Percentiles rank a stretch among this genome's conserved stretches.
These are phyloP conservation scores for Aegilops umbellulata DNA, from an alignment of 176 grass and related monocot species.

Conservation along the genomic window DNA sequence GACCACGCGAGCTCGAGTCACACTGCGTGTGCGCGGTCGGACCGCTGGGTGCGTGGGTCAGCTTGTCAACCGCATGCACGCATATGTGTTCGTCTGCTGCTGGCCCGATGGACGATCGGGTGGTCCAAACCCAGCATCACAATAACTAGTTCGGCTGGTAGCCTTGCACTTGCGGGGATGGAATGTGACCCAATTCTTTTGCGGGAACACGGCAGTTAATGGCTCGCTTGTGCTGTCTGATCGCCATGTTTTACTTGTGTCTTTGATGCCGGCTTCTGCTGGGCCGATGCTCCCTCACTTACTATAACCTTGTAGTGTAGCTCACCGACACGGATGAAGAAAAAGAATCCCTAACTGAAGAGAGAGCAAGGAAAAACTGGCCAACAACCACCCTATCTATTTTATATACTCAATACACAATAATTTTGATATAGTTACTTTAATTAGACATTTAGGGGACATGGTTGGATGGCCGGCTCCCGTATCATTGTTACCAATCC, in stretches of 20 bases:
- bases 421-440: too few relatives aligned
- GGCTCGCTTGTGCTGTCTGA: background rate
- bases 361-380: too few relatives aligned
- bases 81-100: background rate
- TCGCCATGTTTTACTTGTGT: background rate
- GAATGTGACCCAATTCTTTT: background rate
- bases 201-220: conserved; percentile 14
- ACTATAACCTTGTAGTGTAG: too few relatives aligned
- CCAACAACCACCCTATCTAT: too few relatives aligned
- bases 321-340: too few relatives aligned
- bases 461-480: too few relatives aligned
- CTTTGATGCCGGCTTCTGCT: too few relatives aligned
- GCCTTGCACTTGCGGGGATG: background rate
- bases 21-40: background rate
- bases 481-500: too few relatives aligned
- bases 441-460: too few relatives aligned
- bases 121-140: background rate
- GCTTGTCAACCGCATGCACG: background rate
- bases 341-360: too few relatives aligned
- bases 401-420: too few relatives aligned
- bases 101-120: background rate
- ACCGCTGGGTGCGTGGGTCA: background rate
- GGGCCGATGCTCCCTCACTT: too few relatives aligned
- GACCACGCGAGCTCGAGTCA: background rate
- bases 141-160: background rate